Evolutionary conservation across 164 flowering plant species (phyloP).

Genomic region (Magnolia officinalis): DNA sequence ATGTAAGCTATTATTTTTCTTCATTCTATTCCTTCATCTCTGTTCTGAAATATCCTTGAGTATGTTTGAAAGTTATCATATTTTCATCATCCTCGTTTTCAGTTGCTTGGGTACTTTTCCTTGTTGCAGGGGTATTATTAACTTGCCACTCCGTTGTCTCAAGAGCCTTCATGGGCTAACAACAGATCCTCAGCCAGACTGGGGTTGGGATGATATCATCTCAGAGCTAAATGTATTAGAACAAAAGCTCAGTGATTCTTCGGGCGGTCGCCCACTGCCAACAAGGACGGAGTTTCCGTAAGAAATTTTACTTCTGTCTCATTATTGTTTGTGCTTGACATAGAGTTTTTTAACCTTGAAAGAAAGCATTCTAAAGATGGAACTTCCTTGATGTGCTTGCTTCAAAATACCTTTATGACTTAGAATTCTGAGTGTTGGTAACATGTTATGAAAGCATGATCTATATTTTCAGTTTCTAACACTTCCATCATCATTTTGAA

Average conservation of each 20-base stretch:
- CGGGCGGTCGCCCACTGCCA: constrained; percentile 25
- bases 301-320: background rate
- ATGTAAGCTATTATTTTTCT: no score
- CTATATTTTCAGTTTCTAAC: background rate
- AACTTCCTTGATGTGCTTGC: background rate
- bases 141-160: constrained; percentile 46
- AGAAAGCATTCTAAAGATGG: background rate
- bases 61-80: background rate
- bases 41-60: background rate
- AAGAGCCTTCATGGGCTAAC: constrained; percentile 32
- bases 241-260: constrained; percentile 18
- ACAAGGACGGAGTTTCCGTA: constrained; percentile 18
- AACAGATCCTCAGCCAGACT: constrained; percentile 61
- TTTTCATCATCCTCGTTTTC: background rate
- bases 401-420: background rate
- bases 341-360: background rate
- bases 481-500: background rate
- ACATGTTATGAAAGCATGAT: background rate
- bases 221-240: constrained; percentile 60
- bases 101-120: background rate
- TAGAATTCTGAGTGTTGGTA: background rate
- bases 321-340: background rate
- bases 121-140: constrained; percentile 41
- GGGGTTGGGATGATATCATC: constrained; percentile 54
- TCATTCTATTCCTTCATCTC: background rate